These are phyloP conservation scores for Globisporangium echinulatum DNA, from an alignment of 352 stramenopile species.

Conservation along the genomic window DNA sequence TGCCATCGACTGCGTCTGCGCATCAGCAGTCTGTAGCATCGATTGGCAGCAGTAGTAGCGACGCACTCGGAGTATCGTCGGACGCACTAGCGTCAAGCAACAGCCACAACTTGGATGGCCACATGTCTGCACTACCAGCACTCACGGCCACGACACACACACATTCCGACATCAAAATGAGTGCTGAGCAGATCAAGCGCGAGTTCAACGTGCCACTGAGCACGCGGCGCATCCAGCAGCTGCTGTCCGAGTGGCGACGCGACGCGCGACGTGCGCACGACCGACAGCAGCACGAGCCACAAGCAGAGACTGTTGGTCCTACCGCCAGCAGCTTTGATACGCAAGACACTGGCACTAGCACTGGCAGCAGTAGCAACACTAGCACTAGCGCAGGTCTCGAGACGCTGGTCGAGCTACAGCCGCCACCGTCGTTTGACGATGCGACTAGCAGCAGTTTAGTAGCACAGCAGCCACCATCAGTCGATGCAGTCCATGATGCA, in stretches of 20 bases:
- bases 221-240: conserved; percentile 46
- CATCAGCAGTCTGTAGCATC: background rate
- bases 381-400: background rate
- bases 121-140: background rate
- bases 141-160: background rate
- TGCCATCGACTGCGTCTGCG: background rate
- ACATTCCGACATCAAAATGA: conserved; percentile 20
- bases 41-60: background rate
- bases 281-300: conserved; percentile 3
- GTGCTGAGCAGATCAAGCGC: conserved; percentile 36
- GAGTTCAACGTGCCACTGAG: conserved; percentile 47
- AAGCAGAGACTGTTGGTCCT: background rate
- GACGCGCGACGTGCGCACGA: conserved; percentile 29
- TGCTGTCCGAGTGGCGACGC: conserved; percentile 43
- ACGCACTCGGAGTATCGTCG: too few species aligned
- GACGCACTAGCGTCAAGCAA: background rate
- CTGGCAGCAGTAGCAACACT: too few species aligned
- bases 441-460: too few species aligned
- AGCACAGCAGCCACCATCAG: too few species aligned
- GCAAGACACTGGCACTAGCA: too few species aligned
- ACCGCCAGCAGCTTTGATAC: too few species aligned
- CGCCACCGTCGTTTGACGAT: too few species aligned
- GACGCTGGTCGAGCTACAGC: background rate
- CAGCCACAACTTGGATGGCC: background rate
- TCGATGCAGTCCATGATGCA: too few species aligned